Evolutionary conservation across 2,329 filamentous ascomycete species (phyloP).

Genomic region (Sporothrix protearum): DNA sequence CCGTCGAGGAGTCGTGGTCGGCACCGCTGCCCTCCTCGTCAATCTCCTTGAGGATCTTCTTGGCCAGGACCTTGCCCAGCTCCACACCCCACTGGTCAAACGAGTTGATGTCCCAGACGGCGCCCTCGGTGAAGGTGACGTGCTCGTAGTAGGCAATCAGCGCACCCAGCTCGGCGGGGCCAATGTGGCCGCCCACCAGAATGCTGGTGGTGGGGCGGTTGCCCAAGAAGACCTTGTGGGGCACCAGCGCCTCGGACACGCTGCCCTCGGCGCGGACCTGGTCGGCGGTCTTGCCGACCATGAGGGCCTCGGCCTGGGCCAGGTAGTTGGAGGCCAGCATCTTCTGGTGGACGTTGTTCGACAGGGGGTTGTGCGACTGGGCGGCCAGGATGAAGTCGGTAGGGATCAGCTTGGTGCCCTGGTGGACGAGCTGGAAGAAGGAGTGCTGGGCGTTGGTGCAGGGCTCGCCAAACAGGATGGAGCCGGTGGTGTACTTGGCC

Average conservation of each 20-base stretch:
- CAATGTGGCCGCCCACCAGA: conserved; percentile 84
- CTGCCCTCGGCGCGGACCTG: conserved; percentile 73
- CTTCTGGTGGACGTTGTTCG: conserved; percentile 91
- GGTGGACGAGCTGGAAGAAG: conserved; percentile 99
- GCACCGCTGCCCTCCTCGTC: conserved; percentile 68
- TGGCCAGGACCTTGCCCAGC: conserved; percentile 91
- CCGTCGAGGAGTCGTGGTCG: conserved; percentile 83
- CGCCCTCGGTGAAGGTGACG: conserved; percentile 94
- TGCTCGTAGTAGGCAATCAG: conserved; percentile 99
- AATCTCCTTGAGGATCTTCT: conserved; percentile 83
- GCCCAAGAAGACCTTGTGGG: conserved; percentile 99
- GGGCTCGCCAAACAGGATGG: conserved; percentile 95
- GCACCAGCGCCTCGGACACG: conserved; percentile 66
- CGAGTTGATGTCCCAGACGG: conserved; percentile 98
- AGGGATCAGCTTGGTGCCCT: conserved; percentile 97
- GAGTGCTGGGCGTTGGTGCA: conserved; percentile 99
- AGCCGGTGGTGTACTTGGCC: conserved; percentile 95
- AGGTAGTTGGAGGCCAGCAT: conserved; percentile 93
- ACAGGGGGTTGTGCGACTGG: conserved; percentile 93
- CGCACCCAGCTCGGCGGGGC: conserved; percentile 86
- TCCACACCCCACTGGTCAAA: conserved; percentile 99
- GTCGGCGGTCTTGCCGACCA: conserved; percentile 84
- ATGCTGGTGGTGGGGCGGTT: conserved; percentile 97
- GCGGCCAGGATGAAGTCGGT: conserved; percentile 97
- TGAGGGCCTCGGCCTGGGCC: conserved; percentile 80